Evolutionary conservation across 2,329 filamentous ascomycete genomes (phyloP), one percentile per base, ranked within the genome.

Genomic region (Torrubiella hemipterigena): DNA sequence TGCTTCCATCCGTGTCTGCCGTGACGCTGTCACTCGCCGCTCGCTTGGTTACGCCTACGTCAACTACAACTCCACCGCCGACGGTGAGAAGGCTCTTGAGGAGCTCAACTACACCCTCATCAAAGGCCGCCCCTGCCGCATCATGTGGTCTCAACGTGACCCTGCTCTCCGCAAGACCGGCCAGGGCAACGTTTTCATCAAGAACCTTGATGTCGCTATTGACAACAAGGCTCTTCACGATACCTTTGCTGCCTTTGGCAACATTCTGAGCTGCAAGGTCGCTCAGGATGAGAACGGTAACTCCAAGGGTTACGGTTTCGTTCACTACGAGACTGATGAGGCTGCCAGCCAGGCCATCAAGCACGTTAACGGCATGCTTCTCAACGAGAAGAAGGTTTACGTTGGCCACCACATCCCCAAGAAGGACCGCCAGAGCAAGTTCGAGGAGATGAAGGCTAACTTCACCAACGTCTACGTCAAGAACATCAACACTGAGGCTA

Each of bases 361-460:
- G 75, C 87, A 93, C 54, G 91, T 98, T 55, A 98, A 98, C 61
- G 91, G 91, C 59, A 98, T 98, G 91, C 70, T 98, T 58, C 65
- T 98, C 56, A 98, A 98, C 67, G 91, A 98, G 76, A 98, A 98
- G 81, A 98, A 98, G 76, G 91, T 98, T 43, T 98, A 93, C 49
- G 91, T 98, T 47, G 91, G 91, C 43, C 89, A 95, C 65, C 91
- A 98, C 67, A 96, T 98, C 52, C 87, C 91, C 59, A 96, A 96
- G 81, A 96, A 96, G 75, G 91, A 98, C 56, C 89, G 91, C 51
- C 91, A 96, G 75, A 94, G 85, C 84, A 98, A 98, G 69, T 96
- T 96, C 49, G 91, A 98, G 69, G 91, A 98, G 73, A 98, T 98
- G 89, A 98, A 98, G 80, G 91, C 91, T 61, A 98, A 98, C 73